Evolutionary conservation across 257 asterid species (phyloP).

Genomic region (Nemophila menziesii): DNA sequence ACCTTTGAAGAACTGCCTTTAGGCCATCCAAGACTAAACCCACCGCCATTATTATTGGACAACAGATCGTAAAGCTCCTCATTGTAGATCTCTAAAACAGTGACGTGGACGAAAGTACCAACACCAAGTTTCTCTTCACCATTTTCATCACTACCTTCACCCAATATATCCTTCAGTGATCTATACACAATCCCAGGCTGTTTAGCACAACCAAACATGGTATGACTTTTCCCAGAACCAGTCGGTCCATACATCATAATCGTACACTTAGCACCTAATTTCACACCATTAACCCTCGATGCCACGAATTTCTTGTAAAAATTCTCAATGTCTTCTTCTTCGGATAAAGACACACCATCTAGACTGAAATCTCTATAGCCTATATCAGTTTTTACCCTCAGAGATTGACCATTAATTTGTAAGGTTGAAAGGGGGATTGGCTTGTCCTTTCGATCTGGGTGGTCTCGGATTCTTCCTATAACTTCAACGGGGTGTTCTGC

Average conservation of each 20-base stretch:
- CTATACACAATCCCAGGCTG: conserved; percentile 80
- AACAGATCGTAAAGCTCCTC: conserved; percentile 85
- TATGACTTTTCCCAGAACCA: conserved; percentile 90
- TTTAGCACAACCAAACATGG: conserved; percentile 74
- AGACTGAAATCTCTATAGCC: conserved; percentile 76
- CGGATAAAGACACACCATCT: conserved; percentile 78
- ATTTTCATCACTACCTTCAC: conserved; percentile 29
- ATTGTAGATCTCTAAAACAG: conserved; percentile 83
- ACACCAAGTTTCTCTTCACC: conserved; percentile 31
- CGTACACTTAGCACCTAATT: conserved; percentile 76
- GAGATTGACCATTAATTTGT: conserved; percentile 40
- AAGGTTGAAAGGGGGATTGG: conserved; percentile 25
- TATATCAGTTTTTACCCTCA: conserved; percentile 58
- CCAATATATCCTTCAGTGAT: conserved; percentile 67
- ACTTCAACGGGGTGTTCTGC: conserved; percentile 94
- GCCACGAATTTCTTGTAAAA: conserved; percentile 66
- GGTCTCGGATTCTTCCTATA: conserved; percentile 65
- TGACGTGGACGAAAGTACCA: conserved; percentile 76
- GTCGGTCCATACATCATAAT: conserved; percentile 98
- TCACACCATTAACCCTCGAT: conserved; percentile 69
- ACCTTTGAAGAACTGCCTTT: conserved; percentile 80
- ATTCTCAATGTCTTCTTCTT: conserved; percentile 59
- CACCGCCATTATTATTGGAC: conserved; percentile 47
- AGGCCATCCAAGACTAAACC: conserved; percentile 68
- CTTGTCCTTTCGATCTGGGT: conserved; percentile 45